Percentiles rank a stretch among this genome's conserved stretches.
These are phyloP conservation scores for Lachancea quebecensis DNA, from an alignment of 805 yeast species.

Conservation along the genomic window DNA sequence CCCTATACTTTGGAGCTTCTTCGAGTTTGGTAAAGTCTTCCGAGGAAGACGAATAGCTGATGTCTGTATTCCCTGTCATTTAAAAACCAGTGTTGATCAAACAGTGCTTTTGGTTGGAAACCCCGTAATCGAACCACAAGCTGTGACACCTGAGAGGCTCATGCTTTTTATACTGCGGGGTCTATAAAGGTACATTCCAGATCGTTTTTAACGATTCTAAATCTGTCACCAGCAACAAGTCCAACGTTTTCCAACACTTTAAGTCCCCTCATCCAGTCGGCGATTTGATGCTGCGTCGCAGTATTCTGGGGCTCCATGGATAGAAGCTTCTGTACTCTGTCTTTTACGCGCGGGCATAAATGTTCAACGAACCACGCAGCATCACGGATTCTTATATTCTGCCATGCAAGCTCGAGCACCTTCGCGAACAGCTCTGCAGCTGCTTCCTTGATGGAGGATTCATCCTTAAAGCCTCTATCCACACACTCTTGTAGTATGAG, in stretches of 20 bases:
- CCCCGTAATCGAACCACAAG: background rate
- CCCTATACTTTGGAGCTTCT: conserved; percentile 20
- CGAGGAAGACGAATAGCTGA: conserved; percentile 2
- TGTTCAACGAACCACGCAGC: conserved; percentile 3
- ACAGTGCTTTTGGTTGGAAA: background rate
- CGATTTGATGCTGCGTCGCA: conserved; percentile 8
- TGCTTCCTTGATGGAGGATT: conserved; percentile 1
- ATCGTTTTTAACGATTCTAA: conserved; percentile 2
- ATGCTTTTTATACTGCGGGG: background rate
- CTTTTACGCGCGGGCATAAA: conserved; percentile 2
- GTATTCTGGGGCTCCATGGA: conserved; percentile 1
- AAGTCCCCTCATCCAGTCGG: conserved; percentile 3
- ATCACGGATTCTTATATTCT: conserved; percentile 6
- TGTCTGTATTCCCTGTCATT: background rate
- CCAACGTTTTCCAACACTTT: background rate
- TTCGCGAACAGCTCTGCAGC: background rate
- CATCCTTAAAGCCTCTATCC: conserved; percentile 8
- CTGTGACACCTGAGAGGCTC: background rate
- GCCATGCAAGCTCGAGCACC: conserved; percentile 1
- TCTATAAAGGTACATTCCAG: background rate
- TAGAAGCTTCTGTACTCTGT: conserved; percentile 2
- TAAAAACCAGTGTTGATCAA: too few species aligned
- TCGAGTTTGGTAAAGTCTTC: conserved; percentile 19
- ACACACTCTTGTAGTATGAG: conserved; percentile 3
- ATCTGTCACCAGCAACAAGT: background rate